Evolutionary conservation across 2,329 filamentous ascomycete genomes (phyloP).

Genomic region (Penicillium decumbens): DNA sequence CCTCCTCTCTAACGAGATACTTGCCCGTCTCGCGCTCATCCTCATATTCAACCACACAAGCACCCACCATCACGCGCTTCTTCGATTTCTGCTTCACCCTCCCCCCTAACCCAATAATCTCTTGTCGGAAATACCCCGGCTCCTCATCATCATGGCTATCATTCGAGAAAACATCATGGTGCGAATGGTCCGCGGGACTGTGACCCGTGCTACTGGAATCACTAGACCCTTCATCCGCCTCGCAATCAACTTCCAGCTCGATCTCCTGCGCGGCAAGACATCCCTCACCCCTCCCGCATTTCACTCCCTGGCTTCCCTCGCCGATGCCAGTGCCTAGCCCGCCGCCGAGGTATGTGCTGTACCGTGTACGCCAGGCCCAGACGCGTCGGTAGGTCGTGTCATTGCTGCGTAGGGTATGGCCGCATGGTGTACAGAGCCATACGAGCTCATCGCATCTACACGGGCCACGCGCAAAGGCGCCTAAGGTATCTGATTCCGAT

Average conservation of each 20-base stretch:
- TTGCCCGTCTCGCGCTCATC: conserved; percentile 65
- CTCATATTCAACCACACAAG: conserved; percentile 78
- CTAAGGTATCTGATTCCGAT: conserved; percentile 43
- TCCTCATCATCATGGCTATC: conserved; percentile 38
- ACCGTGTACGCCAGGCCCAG: conserved; percentile 86
- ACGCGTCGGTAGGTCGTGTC: conserved; percentile 61
- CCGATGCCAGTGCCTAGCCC: conserved; percentile 82
- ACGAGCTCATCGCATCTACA: conserved; percentile 58
- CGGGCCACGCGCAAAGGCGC: conserved; percentile 50
- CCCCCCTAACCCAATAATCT: conserved; percentile 87
- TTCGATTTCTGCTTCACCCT: conserved; percentile 84
- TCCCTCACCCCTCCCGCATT: conserved; percentile 71
- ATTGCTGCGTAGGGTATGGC: conserved; percentile 58
- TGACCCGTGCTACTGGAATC: conserved; percentile 18
- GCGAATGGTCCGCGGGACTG: conserved; percentile 19
- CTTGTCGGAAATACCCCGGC: conserved; percentile 76
- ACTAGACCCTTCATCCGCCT: conserved; percentile 60
- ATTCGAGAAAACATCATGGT: conserved; percentile 15
- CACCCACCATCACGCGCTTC: conserved; percentile 73
- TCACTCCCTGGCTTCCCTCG: conserved; percentile 80
- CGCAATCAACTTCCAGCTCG: conserved; percentile 80
- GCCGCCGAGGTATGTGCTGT: conserved; percentile 69
- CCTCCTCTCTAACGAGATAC: conserved; percentile 66
- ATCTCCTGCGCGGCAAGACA: conserved; percentile 74
- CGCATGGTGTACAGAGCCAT: conserved; percentile 84